Base-by-base conservation (phyloP, 1,139 yeast species). In the Magnusiomyces clavatus region DNA sequence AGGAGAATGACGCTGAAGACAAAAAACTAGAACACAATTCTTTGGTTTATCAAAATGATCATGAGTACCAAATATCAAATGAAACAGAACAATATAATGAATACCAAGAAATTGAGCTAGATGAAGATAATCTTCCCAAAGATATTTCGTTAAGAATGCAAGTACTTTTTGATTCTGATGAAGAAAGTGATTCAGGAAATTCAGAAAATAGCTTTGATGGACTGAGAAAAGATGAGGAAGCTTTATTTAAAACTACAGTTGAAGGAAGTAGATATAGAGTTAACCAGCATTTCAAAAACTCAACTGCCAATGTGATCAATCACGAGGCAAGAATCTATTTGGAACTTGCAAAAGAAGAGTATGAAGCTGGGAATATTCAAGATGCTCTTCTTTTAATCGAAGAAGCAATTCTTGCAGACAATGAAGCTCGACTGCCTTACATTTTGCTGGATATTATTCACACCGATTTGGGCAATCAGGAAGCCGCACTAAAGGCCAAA, bases 381-480 rank as follows among this genome's bases (percentile, higher is more conserved):
- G 76, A 71, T 2, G 97, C 97, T 0, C 77, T 82, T 58, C 73
- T 77, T 47, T 67, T 81, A 51, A 84, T 83, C 59, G 75, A 78
- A 47, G 90, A 87, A 60, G 95, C 89, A 10, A 81, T 92, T 58
- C 78, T 81, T 57, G 73, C 78, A 54, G 97, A 92, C 62, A 82
- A 86, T 11, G 78, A 78, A 57, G 87, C 88, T 59, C 83, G 82
- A 66, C 78, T 83, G 53, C 97, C 97, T 0, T 90, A 86, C 67
- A 86, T 83, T 61, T 80, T 94, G 1, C 70, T 92, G 52, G 97
- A 95, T 46, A 95, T 86, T 60, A 87, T 92, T 44, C 85, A 86
- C 60, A 79, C 82, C 54, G 77, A 80, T 51, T 81, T 80, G 54
- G 88, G 86, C 0, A 77, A 84, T 50, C 66, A 77, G 50, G 79